Evolutionary conservation across 495 filamentous ascomycete species (phyloP), one percentile per base, ranked within the genome.

Genomic region (Ascobolus immersus): DNA sequence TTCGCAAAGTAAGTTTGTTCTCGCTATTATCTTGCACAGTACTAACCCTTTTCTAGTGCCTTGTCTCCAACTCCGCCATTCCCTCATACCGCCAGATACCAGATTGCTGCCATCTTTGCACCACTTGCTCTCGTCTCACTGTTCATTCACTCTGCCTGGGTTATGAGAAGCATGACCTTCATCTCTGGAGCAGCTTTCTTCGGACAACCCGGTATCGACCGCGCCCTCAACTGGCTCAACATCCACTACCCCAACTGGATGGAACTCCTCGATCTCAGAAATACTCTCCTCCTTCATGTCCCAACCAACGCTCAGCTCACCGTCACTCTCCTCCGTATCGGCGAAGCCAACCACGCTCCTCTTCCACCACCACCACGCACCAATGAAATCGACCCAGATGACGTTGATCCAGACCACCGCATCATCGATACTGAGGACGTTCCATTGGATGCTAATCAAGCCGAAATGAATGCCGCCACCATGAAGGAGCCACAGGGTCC

Each of bases 291-390:
- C 33, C 71, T 73, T 44, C 77, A 74, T n/a, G 68, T 81, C 24
- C 80, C 80, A 0, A 90, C 80, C 3, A 86, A 90, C 45, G 78
- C 77, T 12, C 80, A 89, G 41, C 59, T 91, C 10, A 76, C 79
- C 0, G 51, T 91, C 29, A 90, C 80, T 3, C 62, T 90, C 9
- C 71, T 92, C 17, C 73, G 81, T 24, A 69, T 82, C 35, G 22
- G 22, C n/a, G 22, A 25, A 25, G n/a, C n/a, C 22, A 25, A 25
- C 22, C 22, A 25, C 22, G 22, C 22, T n/a, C 22, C 22, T 7
- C 22, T 25, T n/a, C 22, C 22, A 7, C 22, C 22, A 25, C 22
- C 22, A 25, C 7, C 22, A n/a, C n/a, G n/a, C n/a, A n/a, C n/a
- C n/a, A n/a, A n/a, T n/a, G n/a, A n/a, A n/a, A n/a, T n/a, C n/a